Base-by-base conservation (phyloP, 1,284 basidiomycete genomes). In the Moniliophthora roreri region DNA sequence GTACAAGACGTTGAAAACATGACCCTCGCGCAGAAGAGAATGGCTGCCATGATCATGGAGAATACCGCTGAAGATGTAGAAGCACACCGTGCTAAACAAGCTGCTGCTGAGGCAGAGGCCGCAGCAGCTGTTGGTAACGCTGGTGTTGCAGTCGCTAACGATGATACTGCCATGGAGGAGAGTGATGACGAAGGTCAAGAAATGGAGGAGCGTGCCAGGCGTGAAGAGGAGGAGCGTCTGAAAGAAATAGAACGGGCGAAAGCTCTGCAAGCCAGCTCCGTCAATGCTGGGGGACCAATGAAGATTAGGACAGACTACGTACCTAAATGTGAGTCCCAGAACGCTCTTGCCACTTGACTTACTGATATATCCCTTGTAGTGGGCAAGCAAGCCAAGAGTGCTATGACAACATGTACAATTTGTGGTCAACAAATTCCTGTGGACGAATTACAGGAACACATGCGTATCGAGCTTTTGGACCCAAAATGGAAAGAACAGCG, bases 21-120 rank as follows among this genome's bases (percentile, higher is more conserved):
- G 93, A 95, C 93, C 7, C 74, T 98, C 45, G 92, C 95, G 0
- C 95, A 99, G 78, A 96, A 97, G 78, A 84, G 93, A 62, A 98
- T 98, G 95, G 93, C 95, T 1, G 91, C 93, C 6, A 95, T 97
- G 92, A 88, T 98, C 64, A 96, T 95, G 91, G 97, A 98, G 72
- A 90, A 89, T 53, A 91, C 92, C 1, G 89, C 79, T 0, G 88
- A 91, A 53, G 89, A 92, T 48, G 83, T 93, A 16, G 90, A 93
- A 63, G 90, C 89, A 15, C 85, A 85, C 61, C 82, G 85, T 56
- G 87, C 86, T 11, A 80, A 81, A 46, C 87, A 92, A 66, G 89
- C 89, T 11, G 89, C 87, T 5, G 87, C 85, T 4, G 89, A 90
- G 54, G 87, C 86, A 1, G 87, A 88, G 54, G 89, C 87, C 7